Conservation (phyloP, 2,329 filamentous ascomycete species). For the Neofusicoccum parvum region DNA sequence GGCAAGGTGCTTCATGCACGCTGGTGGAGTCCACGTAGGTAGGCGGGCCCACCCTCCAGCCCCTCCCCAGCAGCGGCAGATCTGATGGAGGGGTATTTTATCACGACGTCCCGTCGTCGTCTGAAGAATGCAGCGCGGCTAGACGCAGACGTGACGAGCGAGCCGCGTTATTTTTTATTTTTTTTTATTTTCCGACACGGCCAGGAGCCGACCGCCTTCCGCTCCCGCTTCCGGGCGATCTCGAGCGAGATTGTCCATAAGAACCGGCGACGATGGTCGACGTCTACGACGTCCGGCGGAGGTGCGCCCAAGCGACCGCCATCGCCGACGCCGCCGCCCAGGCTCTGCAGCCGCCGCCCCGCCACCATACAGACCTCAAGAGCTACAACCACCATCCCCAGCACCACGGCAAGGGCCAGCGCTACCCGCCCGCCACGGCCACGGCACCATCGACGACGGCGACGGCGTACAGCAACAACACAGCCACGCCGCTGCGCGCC, state of each 20-base stretch:
- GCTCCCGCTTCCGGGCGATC: neutral
- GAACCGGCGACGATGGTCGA: constrained; percentile 12
- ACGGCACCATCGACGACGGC: too few relatives aligned
- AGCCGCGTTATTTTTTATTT: too few relatives aligned
- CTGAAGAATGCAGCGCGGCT: too few relatives aligned
- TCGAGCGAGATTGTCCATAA: too few relatives aligned
- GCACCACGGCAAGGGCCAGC: too few relatives aligned
- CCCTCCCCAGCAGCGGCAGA: too few relatives aligned
- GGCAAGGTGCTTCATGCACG: neutral
- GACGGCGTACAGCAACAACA: neutral
- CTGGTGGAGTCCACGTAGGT: neutral
- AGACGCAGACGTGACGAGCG: too few relatives aligned
- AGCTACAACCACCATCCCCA: neutral
- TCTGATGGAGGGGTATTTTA: too few relatives aligned
- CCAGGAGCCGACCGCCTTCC: too few relatives aligned
- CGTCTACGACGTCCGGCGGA: constrained; percentile 12
- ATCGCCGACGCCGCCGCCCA: constrained; percentile 2
- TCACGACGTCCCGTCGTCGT: too few relatives aligned
- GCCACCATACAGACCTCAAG: neutral
- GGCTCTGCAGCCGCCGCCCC: neutral
- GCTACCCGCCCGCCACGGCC: too few relatives aligned
- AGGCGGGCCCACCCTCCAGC: neutral
- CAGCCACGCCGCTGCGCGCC: constrained; percentile 1
- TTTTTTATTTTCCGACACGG: too few relatives aligned
- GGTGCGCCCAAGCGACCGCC: neutral